Percentiles rank a stretch among this genome's conserved stretches.
Conservation (phyloP, 768 basidiomycete genomes). For the Pleurotus cornucopiae region DNA sequence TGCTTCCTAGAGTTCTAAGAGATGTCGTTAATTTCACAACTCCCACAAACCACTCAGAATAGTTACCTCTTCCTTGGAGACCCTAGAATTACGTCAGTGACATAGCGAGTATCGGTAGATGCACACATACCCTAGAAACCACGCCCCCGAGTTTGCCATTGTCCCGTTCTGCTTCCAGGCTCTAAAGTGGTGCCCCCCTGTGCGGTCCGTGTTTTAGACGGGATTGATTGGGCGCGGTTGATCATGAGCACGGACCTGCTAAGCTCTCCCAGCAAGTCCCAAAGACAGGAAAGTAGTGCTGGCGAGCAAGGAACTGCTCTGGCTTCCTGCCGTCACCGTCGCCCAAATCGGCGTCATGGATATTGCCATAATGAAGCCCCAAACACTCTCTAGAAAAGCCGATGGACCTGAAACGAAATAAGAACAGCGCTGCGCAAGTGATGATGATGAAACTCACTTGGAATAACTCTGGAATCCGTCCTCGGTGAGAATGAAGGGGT, state of each 20-base stretch:
- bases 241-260: slow-evolving; percentile 36
- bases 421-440: not conserved
- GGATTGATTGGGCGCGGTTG: not conserved
- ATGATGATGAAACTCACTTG: slow-evolving; percentile 36
- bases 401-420: slow-evolving; percentile 51
- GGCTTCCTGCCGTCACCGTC: slow-evolving; percentile 71
- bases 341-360: slow-evolving; percentile 79
- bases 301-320: slow-evolving; percentile 72
- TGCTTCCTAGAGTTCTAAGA: slow-evolving; percentile 50
- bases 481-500: slow-evolving; percentile 77
- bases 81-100: slow-evolving; percentile 34
- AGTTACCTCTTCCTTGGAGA: slow-evolving; percentile 64
- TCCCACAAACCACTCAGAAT: too few species aligned
- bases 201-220: not conserved
- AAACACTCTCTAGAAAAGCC: slow-evolving; percentile 83
- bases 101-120: not conserved
- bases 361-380: slow-evolving; percentile 65
- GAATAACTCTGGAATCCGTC: slow-evolving; percentile 65
- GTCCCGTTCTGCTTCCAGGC: slow-evolving; percentile 89
- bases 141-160: slow-evolving; percentile 65
- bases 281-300: slow-evolving; percentile 72
- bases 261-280: slow-evolving; percentile 90
- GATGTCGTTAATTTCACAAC: too few species aligned
- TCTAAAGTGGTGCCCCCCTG: slow-evolving; percentile 85
- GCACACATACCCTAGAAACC: slow-evolving; percentile 72